Evolutionary conservation across 805 yeast species (phyloP), one percentile per base, ranked within the genome.

Genomic region (Scheffersomyces coipomensis): DNA sequence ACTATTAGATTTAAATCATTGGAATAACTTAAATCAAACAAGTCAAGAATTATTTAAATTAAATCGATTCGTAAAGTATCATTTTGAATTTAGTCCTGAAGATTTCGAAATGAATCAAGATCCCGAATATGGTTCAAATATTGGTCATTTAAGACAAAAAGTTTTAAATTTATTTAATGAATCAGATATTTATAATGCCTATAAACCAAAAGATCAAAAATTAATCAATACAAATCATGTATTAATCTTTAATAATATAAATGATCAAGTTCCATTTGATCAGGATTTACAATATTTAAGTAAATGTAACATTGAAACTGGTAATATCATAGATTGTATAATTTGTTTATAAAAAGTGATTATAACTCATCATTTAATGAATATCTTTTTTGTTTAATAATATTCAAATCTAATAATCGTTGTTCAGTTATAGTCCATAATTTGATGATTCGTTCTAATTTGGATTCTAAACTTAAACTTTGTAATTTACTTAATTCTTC

Each of bases 21-120:
- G 56, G 58, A 53, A 44, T 34, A 45, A 37, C 21, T 38, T 54
- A 31, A 44, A 51, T 17, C 38, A 51, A 15, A 16, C 46, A 16
- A 49, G 54, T 12, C 23, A 37, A 13, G 41, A 43, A 3, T 37
- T 57, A 4, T 61, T 62, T 40, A 43, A 46, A 9, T 37, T 51
- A 37, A 40, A 49, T n/a, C 36, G 47, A 23, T 59, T 39, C 38
- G 53, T 84, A 23, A 67, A 66, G 19, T 86, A 81, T 55, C 85
- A 85, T 56, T 72, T 85, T 48, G 95, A 86, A 55, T 87, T 87
- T 59, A 78, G 86, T 22, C 93, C 95, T 0, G 90, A 83, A 49
- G 95, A 87, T 51, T 86, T 79, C 54, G 79, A 78, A 44, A 57
- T 62, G 48, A 75, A 75, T 44, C 77, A 62, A 5, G 58, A 85